Evolutionary conservation across 495 filamentous ascomycete genomes (phyloP), one percentile per base, ranked within the genome.

Genomic region (Trichoderma parareesei): DNA sequence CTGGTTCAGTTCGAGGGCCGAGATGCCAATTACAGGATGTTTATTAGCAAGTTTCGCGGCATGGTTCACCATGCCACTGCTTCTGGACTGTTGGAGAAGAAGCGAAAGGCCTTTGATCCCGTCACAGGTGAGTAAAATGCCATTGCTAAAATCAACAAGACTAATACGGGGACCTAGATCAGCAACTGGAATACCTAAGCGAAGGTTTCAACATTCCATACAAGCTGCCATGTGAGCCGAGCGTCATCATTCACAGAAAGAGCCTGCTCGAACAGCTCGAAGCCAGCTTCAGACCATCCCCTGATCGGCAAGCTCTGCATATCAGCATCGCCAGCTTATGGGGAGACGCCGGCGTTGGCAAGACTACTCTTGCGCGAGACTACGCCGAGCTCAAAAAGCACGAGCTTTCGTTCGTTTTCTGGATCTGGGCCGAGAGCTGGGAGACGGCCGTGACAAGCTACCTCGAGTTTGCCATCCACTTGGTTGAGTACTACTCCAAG

Each of bases 391-490:
- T 33, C 0, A n/a, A 49, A 4, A 20, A 33, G 13, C 2, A 61
- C 48, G 18, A 43, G 11, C 38, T 49, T 37, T 57, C 35, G 18
- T 61, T 65, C 55, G 41, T 65, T 2, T 65, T 60, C 33, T 65
- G 64, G 53, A 38, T 65, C 10, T 57, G 60, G 40, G 64, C 64
- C 14, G 64, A 65, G 16, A 65, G 64, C 43, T 55, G 40, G 46
- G 64, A 65, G 64, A 65, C 64, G 5, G 38, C 48, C 40, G 48
- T 65, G 13, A 61, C 64, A 27, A 41, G 64, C 41, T 65, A 60
- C 27, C 64, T 65, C 0, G 55, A 65, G 41, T 41, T 65, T 27
- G 64, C 64, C 18, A 60, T 38, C 16, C 33, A 44, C 55, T 43
- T 65, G 4, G 27, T 65, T 27, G 27, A 41, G 5, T 48, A 60